Evolutionary conservation across 1,139 yeast species (phyloP).

Genomic region (Candida sp.): DNA sequence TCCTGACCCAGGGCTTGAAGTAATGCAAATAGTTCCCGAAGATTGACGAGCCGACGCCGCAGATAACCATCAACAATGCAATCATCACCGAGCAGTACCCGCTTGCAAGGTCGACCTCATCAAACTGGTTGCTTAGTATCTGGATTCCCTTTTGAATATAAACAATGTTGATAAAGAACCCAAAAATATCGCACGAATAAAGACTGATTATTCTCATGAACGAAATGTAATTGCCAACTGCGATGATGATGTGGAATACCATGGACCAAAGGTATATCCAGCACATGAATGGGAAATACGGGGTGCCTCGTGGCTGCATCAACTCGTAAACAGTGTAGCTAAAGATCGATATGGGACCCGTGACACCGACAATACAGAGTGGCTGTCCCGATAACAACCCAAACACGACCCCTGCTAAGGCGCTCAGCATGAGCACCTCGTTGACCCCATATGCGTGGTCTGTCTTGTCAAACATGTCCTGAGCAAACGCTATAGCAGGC

Average conservation of each 20-base stretch:
- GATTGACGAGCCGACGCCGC: conserved; percentile 69
- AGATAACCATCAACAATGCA: conserved; percentile 72
- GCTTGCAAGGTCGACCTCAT: conserved; percentile 43
- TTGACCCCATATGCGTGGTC: conserved; percentile 88
- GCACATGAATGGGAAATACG: conserved; percentile 92
- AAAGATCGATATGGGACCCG: conserved; percentile 93
- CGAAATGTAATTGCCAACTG: conserved; percentile 71
- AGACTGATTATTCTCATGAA: conserved; percentile 75
- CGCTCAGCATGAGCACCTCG: conserved; percentile 83
- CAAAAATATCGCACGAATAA: conserved; percentile 94
- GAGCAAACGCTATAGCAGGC: conserved; percentile 97
- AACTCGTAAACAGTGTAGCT: conserved; percentile 90
- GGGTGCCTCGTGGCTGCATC: conserved; percentile 64
- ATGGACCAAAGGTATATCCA: conserved; percentile 96
- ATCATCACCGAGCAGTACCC: conserved; percentile 82
- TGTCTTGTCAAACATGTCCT: conserved; percentile 94
- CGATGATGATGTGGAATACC: conserved; percentile 77
- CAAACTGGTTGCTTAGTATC: conserved; percentile 74
- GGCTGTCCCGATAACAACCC: conserved; percentile 92
- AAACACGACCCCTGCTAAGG: conserved; percentile 88
- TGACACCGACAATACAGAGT: conserved; percentile 95
- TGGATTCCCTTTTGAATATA: conserved; percentile 92
- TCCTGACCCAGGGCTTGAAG: conserved; percentile 62
- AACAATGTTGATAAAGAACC: conserved; percentile 88
- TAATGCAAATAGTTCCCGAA: conserved; percentile 67